phyloP scores from a whole-genome alignment of 345 rosid genomes.

The Noccaea bulbosa region DNA sequence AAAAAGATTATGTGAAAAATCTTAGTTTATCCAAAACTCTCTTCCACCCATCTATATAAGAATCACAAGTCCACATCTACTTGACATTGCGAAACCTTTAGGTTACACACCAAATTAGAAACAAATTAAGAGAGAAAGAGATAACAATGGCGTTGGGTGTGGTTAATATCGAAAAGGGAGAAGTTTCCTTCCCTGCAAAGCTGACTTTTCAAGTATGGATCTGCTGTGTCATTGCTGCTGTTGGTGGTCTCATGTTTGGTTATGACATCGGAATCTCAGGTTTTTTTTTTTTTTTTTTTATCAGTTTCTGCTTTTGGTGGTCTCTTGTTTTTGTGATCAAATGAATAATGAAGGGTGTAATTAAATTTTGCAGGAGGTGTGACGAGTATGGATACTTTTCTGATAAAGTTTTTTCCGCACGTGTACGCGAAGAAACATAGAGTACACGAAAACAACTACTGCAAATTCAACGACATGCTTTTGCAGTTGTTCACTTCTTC shows the following conservation, averaged over 20 bases:
- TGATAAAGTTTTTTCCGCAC: slow-evolving; percentile 61
- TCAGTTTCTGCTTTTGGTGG: background rate
- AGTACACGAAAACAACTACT: slow-evolving; percentile 67
- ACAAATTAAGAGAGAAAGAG: background rate
- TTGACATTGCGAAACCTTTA: background rate
- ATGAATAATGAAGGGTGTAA: background rate
- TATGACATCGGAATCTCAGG: slow-evolving; percentile 74
- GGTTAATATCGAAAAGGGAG: slow-evolving; percentile 29
- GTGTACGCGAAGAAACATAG: slow-evolving; percentile 66
- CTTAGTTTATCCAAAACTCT: slow-evolving; percentile 19
- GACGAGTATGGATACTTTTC: slow-evolving; percentile 76
- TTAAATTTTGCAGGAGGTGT: slow-evolving; percentile 63
- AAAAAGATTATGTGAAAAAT: background rate
- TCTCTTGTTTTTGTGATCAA: background rate
- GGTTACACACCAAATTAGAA: background rate
- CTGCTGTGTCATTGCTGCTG: slow-evolving; percentile 61
- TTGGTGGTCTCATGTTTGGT: slow-evolving; percentile 74
- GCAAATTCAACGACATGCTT: slow-evolving; percentile 63
- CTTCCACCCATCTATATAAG: slow-evolving; percentile 8
- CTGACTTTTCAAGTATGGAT: slow-evolving; percentile 45
- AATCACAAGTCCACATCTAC: background rate
- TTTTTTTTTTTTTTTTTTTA: background rate
- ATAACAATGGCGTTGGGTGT: slow-evolving; percentile 20
- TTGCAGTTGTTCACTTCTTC: slow-evolving; percentile 84
- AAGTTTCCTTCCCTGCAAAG: slow-evolving; percentile 29